Conservation (phyloP, 2,329 filamentous ascomycete genomes). For the Xylaria sp. region DNA sequence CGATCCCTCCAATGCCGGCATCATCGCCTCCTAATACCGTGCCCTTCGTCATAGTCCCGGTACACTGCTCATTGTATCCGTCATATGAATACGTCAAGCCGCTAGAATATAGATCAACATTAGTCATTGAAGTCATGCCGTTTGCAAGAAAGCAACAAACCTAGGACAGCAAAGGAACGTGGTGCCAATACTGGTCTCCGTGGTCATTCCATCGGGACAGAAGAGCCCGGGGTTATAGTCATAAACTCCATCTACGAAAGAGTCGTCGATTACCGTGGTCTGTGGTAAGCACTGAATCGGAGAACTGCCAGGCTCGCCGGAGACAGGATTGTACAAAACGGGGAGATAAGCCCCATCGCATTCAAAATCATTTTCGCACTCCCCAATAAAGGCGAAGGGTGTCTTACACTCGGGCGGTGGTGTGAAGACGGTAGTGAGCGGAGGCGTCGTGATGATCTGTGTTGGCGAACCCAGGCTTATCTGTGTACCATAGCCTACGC, state of each 20-base stretch:
- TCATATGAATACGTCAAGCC: conserved; percentile 20
- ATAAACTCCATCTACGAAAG: conserved; percentile 14
- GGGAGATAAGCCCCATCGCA: conserved; percentile 17
- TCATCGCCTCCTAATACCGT: not conserved
- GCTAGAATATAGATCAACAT: conserved; percentile 15
- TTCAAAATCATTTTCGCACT: not conserved
- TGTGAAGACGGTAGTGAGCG: conserved; percentile 32
- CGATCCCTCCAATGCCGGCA: not conserved
- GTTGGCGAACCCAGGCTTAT: not conserved
- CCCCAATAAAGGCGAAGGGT: not conserved
- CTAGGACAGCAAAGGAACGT: conserved; percentile 25
- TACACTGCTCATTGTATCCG: not conserved
- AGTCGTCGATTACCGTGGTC: not conserved
- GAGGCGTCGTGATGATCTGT: not conserved
- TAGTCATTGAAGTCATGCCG: not conserved
- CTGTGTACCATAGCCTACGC: not conserved
- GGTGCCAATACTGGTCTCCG: conserved; percentile 5
- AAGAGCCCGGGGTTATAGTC: conserved; percentile 21
- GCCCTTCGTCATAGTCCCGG: conserved; percentile 13
- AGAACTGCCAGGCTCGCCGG: too few species aligned
- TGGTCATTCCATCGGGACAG: conserved; percentile 30
- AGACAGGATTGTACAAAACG: not conserved
- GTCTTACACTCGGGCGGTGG: conserved; percentile 20
- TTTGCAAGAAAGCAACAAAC: conserved; percentile 14
- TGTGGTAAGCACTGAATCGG: conserved; percentile 22